Evolutionary conservation across 2,329 filamentous ascomycete genomes (phyloP).

Genomic region (Teratosphaeria viscida): DNA sequence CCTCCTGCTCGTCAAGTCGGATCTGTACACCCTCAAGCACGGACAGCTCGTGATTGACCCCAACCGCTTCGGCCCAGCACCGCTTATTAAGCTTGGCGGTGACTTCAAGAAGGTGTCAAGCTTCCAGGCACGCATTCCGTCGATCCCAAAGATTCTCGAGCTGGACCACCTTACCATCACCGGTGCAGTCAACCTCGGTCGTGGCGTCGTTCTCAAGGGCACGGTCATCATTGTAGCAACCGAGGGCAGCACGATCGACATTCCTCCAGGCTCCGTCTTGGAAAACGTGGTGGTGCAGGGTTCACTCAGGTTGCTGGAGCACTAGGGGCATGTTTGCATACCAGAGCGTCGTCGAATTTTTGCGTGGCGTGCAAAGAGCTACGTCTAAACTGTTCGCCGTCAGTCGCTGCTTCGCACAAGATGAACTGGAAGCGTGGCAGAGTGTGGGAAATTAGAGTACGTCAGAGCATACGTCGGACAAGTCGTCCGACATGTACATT

Average conservation of each 20-base stretch:
- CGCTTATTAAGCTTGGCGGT: constrained; percentile 93
- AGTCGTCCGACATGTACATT: not conserved
- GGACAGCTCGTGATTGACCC: constrained; percentile 96
- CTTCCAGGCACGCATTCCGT: constrained; percentile 79
- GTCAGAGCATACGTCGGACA: not conserved
- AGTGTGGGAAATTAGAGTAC: not conserved
- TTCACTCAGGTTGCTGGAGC: constrained; percentile 66
- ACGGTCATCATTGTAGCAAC: constrained; percentile 98
- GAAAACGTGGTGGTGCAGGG: constrained; percentile 99
- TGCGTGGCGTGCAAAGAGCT: not conserved
- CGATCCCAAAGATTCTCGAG: constrained; percentile 83
- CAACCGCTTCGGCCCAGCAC: constrained; percentile 89
- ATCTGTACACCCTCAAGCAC: constrained; percentile 97
- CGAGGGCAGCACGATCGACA: constrained; percentile 94
- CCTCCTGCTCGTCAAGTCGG: constrained; percentile 98
- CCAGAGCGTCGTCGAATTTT: not conserved
- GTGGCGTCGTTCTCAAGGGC: constrained; percentile 91
- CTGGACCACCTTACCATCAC: constrained; percentile 95
- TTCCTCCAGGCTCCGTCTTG: constrained; percentile 89
- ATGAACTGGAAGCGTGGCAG: not conserved
- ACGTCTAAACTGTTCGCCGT: not conserved
- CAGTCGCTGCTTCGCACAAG: not conserved
- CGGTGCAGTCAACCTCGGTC: constrained; percentile 90
- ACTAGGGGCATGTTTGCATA: constrained; percentile 35
- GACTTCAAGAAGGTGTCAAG: constrained; percentile 99